Evolutionary conservation across 2,329 filamentous ascomycete species (phyloP), one percentile per base, ranked within the genome.

Genomic region (Onygenales sp.): DNA sequence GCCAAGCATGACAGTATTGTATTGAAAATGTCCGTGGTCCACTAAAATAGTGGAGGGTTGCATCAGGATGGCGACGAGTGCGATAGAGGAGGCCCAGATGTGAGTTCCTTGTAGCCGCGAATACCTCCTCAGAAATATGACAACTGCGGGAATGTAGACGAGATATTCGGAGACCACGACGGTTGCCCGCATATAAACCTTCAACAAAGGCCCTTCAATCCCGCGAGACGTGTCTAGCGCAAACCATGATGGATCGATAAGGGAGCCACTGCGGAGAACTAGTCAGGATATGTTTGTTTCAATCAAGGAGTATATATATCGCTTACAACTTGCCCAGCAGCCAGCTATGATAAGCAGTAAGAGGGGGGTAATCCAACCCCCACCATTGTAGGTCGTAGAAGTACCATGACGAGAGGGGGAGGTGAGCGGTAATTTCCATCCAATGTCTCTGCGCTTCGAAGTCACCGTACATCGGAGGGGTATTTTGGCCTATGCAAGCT

Each of bases 301-400:
- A 5, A 27, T 27, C 21, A 27, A 38, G 41, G 43, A 3, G 6
- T 17, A 36, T 17, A 44, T 2, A 35, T n/a, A 43, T 38, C 8
- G 67, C 78, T 59, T 73, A 83, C 76, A 96, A 81, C 71, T 86
- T 87, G 58, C 93, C 93, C 57, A 94, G 75, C n/a, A 93, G 66
- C 92, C 91, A 97, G 75, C 91, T 96, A 71, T 98, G 93, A 72
- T 98, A 98, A 50, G 93, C 94, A 51, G 93, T 98, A 72, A 98
- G 80, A 51, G 93, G 93, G 54, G 93, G 93, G 69, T 98, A 98
- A 72, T 98, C 93, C 60, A 98, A 79, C 0, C 94, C 94, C 93
- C 93, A 98, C 85, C 92, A 98, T 64, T 92, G 79, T 44, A 97
- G 76, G 67, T 98, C 91, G 69, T 98, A 89, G 66, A 95, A 95